Conservation (phyloP, 352 stramenopile species). For the Phytophthora lateralis region DNA sequence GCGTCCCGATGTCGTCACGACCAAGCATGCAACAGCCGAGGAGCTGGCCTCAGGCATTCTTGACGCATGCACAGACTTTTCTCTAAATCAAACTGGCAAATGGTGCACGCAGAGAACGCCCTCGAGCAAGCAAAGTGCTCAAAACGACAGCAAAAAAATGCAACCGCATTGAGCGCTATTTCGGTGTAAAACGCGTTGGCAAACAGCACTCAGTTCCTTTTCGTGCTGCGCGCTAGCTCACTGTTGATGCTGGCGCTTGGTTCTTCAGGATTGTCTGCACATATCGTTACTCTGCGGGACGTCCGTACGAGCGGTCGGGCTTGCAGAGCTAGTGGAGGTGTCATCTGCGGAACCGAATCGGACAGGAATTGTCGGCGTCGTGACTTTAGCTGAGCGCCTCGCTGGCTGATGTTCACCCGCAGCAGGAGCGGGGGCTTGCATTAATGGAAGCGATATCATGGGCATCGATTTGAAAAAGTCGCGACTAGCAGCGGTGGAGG, state of each 20-base stretch:
- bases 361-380: constrained; percentile 11
- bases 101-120: neutral
- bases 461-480: constrained; percentile 55
- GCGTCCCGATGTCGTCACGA: constrained; percentile 54
- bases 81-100: neutral
- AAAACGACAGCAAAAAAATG: constrained; percentile 5
- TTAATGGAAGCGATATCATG: constrained; percentile 39
- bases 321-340: constrained; percentile 33
- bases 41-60: constrained; percentile 20
- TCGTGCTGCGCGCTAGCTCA: constrained; percentile 4
- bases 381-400: constrained; percentile 17
- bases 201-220: constrained; percentile 8
- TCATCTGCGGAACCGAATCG: constrained; percentile 29
- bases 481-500: constrained; percentile 26
- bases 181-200: constrained; percentile 17
- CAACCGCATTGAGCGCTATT: constrained; percentile 12
- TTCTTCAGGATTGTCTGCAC: constrained; percentile 31
- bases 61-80: neutral
- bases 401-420: constrained; percentile 21
- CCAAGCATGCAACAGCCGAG: constrained; percentile 43
- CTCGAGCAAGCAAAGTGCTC: neutral
- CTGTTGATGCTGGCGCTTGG: constrained; percentile 3
- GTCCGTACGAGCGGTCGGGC: constrained; percentile 19
- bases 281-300: constrained; percentile 21
- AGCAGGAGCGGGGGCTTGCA: constrained; percentile 29